Evolutionary conservation across 2,329 filamentous ascomycete genomes (phyloP).

Genomic region (Calycina herbarum): DNA sequence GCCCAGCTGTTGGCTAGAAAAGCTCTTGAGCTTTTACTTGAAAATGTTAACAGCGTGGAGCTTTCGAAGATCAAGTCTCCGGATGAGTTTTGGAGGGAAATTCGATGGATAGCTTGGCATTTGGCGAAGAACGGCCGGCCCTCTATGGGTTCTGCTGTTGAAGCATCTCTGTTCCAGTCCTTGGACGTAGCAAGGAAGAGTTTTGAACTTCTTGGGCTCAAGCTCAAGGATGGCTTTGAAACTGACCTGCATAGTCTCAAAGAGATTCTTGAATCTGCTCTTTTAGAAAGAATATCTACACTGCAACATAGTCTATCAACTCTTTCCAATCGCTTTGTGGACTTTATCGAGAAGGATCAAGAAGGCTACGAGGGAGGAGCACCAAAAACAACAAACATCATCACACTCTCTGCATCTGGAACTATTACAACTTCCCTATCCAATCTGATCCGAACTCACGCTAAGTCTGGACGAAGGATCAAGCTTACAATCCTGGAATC

Average conservation of each 20-base stretch:
- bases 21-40: constrained; percentile 51
- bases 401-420: constrained; percentile 64
- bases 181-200: constrained; percentile 37
- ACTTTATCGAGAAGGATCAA: constrained; percentile 15
- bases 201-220: not conserved
- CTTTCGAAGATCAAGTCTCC: constrained; percentile 27
- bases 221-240: not conserved
- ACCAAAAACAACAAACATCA: constrained; percentile 41
- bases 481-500: constrained; percentile 66
- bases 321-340: constrained; percentile 16
- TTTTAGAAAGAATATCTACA: constrained; percentile 27
- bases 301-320: constrained; percentile 11
- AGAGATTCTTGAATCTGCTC: constrained; percentile 23
- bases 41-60: constrained; percentile 43
- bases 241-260: not conserved
- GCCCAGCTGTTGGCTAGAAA: constrained; percentile 57
- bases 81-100: constrained; percentile 54
- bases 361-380: constrained; percentile 12
- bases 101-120: constrained; percentile 61
- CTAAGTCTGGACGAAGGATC: constrained; percentile 41
- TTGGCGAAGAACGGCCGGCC: constrained; percentile 65
- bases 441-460: constrained; percentile 40
- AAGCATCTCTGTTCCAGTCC: constrained; percentile 48
- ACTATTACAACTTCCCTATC: constrained; percentile 54
- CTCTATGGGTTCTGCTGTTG: constrained; percentile 63